Percentiles rank a stretch among this genome's conserved stretches.
Evolutionary conservation across 805 yeast genomes (phyloP).

Genomic region (Teunomyces kruisii): DNA sequence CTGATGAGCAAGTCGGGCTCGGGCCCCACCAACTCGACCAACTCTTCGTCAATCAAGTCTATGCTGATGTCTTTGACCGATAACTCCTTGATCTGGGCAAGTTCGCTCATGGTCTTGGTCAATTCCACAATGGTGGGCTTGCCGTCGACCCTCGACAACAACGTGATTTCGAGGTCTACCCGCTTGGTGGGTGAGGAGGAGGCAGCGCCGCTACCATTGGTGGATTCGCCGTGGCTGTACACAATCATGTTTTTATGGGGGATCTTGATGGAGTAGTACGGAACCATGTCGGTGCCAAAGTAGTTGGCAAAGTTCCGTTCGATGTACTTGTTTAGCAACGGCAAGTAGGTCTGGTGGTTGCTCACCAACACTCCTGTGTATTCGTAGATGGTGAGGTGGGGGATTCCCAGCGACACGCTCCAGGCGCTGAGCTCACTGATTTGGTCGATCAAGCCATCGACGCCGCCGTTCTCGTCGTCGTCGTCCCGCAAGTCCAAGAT

Average conservation of each 20-base stretch:
- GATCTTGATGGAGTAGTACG: conserved; percentile 58
- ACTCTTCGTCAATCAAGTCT: conserved; percentile 71
- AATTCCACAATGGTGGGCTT: conserved; percentile 86
- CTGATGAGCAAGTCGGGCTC: conserved; percentile 89
- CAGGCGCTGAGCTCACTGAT: conserved; percentile 79
- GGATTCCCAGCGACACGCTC: conserved; percentile 87
- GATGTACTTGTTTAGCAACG: conserved; percentile 57
- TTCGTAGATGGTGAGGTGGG: conserved; percentile 73
- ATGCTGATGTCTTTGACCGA: conserved; percentile 67
- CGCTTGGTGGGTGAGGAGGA: conserved; percentile 16
- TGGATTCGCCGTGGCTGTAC: conserved; percentile 28
- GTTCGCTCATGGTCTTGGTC: conserved; percentile 79
- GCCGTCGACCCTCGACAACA: conserved; percentile 80
- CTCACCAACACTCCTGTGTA: conserved; percentile 65
- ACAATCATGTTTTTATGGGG: conserved; percentile 64
- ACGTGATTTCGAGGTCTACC: conserved; percentile 57
- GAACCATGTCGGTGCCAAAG: conserved; percentile 70
- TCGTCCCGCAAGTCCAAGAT: conserved; percentile 72
- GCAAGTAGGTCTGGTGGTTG: conserved; percentile 28
- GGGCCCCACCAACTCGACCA: conserved; percentile 73
- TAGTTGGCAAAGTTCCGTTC: conserved; percentile 61
- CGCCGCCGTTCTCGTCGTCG: conserved; percentile 86
- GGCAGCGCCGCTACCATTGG: too few relatives aligned
- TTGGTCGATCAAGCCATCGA: conserved; percentile 75
- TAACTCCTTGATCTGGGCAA: conserved; percentile 62